Conservation (phyloP, 2,329 filamentous ascomycete genomes). For the Hymenoscyphus linearis region DNA sequence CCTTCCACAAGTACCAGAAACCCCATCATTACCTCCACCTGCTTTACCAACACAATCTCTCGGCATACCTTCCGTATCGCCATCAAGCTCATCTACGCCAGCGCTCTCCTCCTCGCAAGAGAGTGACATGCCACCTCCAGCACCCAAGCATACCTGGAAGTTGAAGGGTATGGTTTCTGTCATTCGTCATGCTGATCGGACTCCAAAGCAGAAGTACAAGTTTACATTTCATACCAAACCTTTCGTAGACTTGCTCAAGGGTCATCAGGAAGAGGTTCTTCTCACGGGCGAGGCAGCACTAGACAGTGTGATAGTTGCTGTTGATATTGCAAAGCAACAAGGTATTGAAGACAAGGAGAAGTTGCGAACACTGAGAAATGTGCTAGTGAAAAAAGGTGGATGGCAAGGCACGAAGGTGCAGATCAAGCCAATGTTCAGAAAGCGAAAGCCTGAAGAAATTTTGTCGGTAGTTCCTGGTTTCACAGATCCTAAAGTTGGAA, state of each 20-base stretch:
- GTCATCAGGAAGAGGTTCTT: slow-evolving; percentile 92
- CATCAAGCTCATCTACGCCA: slow-evolving; percentile 22
- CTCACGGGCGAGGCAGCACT: slow-evolving; percentile 88
- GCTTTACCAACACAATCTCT: slow-evolving; percentile 14
- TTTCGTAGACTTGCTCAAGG: slow-evolving; percentile 90
- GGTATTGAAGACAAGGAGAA: slow-evolving; percentile 82
- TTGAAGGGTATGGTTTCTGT: slow-evolving; percentile 96
- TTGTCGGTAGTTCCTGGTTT: slow-evolving; percentile 11
- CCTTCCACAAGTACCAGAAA: slow-evolving; percentile 21
- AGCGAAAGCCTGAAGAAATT: slow-evolving; percentile 65
- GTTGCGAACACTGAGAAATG: slow-evolving; percentile 78
- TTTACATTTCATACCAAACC: slow-evolving; percentile 97
- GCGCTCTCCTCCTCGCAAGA: slow-evolving; percentile 5
- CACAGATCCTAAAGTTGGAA: slow-evolving; percentile 14
- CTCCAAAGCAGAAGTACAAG: slow-evolving; percentile 98
- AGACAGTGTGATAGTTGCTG: slow-evolving; percentile 82
- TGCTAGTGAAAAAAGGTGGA: slow-evolving; percentile 83
- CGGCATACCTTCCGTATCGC: slow-evolving; percentile 17
- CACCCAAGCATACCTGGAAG: slow-evolving; percentile 92
- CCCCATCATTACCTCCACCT: slow-evolving; percentile 27
- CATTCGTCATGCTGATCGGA: slow-evolving; percentile 92
- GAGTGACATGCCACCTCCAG: slow-evolving; percentile 44
- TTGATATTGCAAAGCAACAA: slow-evolving; percentile 71
- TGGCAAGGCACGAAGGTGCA: slow-evolving; percentile 98
- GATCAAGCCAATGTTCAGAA: slow-evolving; percentile 98